Evolutionary conservation across 148 eudicot genomes (phyloP).

Genomic region (Polygonum maritimum): DNA sequence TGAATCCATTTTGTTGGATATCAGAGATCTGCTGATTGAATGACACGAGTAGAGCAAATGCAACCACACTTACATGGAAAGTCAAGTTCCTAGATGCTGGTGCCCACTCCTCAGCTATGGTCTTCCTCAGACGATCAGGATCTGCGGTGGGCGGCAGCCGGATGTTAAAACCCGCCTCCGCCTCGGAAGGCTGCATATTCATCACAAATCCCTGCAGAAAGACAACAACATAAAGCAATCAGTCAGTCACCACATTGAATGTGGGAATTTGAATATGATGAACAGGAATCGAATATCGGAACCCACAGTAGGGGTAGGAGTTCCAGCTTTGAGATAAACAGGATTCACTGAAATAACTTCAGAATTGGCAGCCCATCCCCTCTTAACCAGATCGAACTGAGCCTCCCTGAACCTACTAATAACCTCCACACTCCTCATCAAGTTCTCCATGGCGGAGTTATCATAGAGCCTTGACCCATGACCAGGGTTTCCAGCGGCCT

Average conservation of each 20-base stretch:
- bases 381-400: slow-evolving; percentile 69
- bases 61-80: slow-evolving; percentile 49
- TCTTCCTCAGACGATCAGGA: slow-evolving; percentile 45
- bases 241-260: not conserved
- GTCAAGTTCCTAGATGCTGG: slow-evolving; percentile 87
- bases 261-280: too few relatives aligned
- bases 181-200: slow-evolving; percentile 99
- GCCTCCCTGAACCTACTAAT: slow-evolving; percentile 55
- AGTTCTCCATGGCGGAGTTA: slow-evolving; percentile 66
- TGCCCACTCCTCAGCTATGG: slow-evolving; percentile 87
- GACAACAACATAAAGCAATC: not conserved
- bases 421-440: slow-evolving; percentile 72
- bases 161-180: slow-evolving; percentile 78
- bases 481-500: slow-evolving; percentile 56
- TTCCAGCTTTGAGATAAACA: slow-evolving; percentile 75
- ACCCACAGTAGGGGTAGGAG: slow-evolving; percentile 42
- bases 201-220: slow-evolving; percentile 69
- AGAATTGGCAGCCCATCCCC: slow-evolving; percentile 48
- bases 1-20: too few relatives aligned
- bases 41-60: not conserved
- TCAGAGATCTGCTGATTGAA: too few relatives aligned
- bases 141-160: slow-evolving; percentile 69
- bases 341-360: slow-evolving; percentile 85
- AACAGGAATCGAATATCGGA: not conserved
- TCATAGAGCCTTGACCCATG: slow-evolving; percentile 83